A percentile compares a stretch with the other conserved stretches of the same genome.
These are phyloP conservation scores for Jaenimonas drosophilae DNA, from an alignment of 208 protist genomes.

Conservation along the genomic window DNA sequence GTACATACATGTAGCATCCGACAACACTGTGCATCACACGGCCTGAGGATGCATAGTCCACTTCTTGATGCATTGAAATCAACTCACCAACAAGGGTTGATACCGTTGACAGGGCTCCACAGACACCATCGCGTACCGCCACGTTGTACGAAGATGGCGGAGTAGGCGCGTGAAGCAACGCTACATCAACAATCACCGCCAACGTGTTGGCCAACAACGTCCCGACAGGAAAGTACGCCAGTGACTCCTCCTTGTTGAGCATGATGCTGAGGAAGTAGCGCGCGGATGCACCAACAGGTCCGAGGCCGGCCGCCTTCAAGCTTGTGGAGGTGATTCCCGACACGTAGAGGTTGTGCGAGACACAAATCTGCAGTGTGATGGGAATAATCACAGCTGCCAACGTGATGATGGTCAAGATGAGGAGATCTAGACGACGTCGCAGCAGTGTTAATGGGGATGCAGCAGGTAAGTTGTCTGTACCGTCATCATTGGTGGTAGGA, in stretches of 20 bases:
- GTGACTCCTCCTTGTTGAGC: conserved; percentile 24
- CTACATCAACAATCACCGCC: conserved; percentile 15
- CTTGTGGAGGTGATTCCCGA: conserved; percentile 8
- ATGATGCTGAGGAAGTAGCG: conserved; percentile 28
- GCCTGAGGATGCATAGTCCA: too few relatives aligned
- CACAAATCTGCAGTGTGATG: conserved; percentile 24
- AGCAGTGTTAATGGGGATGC: neutral
- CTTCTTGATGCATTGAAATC: conserved; percentile 13
- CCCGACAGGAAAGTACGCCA: conserved; percentile 27
- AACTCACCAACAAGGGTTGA: conserved; percentile 41
- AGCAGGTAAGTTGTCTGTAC: neutral
- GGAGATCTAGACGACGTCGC: conserved; percentile 7
- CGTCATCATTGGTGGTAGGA: neutral
- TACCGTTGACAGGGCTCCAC: conserved; percentile 39
- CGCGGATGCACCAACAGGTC: conserved; percentile 25
- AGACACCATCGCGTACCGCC: conserved; percentile 21
- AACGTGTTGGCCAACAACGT: conserved; percentile 33
- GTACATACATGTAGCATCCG: conserved; percentile 30
- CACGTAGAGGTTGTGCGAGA: conserved; percentile 12
- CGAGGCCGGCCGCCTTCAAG: conserved; percentile 23
- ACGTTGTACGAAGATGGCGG: conserved; percentile 19
- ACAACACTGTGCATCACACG: too few relatives aligned
- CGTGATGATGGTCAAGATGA: conserved; percentile 13
- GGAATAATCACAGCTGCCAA: conserved; percentile 20
- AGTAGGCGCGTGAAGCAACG: conserved; percentile 9